Base-by-base conservation (phyloP, 345 rosid species). In the Acer yangbiense region DNA sequence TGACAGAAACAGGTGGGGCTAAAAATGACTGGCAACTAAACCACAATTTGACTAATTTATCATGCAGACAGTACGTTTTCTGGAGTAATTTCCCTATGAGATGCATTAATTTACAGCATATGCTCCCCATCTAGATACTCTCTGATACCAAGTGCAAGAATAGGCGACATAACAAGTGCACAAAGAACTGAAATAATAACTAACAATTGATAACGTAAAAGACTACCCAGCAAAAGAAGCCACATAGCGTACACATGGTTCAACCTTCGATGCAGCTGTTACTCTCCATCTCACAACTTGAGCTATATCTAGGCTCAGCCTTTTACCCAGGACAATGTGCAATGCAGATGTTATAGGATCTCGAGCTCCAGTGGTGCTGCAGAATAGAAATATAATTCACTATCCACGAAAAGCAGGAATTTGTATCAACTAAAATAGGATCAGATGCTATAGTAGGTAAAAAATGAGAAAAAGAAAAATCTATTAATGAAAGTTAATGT, bases 151-250 rank as follows among this genome's bases (percentile, higher is more conserved):
- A 4, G 35, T 41, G 23, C 27, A 69, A 3, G n/a, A 32, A 46
- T 21, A 54, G 35, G 35, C 13, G 3, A 27, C 20, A 58, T 20
- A 20, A 20, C 29, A n/a, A 29, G 74, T 29, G 54, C 23, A 71
- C 20, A 46, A 17, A 46, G 9, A 66, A 67, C 14, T 9, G 64
- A 11, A 73, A 46, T 10, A 41, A 17, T 39, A 62, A 68, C 9
- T 70, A 55, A 25, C 18, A 20, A n/a, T 48, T 4, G 50, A 65
- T 9, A 80, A 29, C 74, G 72, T 68, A 48, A 76, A 81, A 75
- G 74, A 85, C 71, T 95, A 95, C 99, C 99, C 99, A 77, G 98
- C 95, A 89, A 95, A 95, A 69, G 99, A 95, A 85, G 93, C 97
- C 50, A 94, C 97, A 83, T 93, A 95, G 82, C 95, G 98, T 82